These are phyloP conservation scores for Heritiera littoralis DNA, from an alignment of 345 rosid species.

Conservation along the genomic window DNA sequence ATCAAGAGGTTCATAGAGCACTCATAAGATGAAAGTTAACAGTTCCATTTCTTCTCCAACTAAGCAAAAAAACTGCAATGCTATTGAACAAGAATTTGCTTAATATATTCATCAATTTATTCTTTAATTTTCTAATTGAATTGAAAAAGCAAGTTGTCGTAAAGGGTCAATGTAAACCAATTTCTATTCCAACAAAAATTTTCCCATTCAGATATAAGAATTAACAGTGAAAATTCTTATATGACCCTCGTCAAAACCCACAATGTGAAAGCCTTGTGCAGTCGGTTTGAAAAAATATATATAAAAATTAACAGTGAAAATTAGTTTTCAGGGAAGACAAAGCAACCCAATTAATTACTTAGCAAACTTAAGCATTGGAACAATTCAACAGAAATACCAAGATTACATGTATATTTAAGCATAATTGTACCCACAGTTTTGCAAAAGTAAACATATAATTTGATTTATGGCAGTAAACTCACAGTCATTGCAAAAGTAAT, in stretches of 20 bases:
- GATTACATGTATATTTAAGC: background rate
- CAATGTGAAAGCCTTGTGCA: too few relatives aligned
- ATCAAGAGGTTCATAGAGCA: background rate
- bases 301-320: background rate
- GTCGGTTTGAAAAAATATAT: too few relatives aligned
- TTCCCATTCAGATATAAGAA: background rate
- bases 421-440: background rate
- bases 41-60: background rate
- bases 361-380: background rate
- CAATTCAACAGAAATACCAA: background rate
- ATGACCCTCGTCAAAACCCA: too few relatives aligned
- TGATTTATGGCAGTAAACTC: conserved; percentile 19
- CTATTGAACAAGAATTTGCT: background rate
- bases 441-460: background rate
- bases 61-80: background rate
- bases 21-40: background rate
- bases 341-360: too few relatives aligned
- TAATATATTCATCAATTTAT: background rate
- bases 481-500: conserved; percentile 47
- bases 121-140: background rate
- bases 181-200: background rate
- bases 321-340: background rate
- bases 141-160: background rate
- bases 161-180: background rate
- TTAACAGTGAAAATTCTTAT: background rate